Base-by-base conservation (phyloP, 495 filamentous ascomycete species). In the Eremomyces bilateralis region DNA sequence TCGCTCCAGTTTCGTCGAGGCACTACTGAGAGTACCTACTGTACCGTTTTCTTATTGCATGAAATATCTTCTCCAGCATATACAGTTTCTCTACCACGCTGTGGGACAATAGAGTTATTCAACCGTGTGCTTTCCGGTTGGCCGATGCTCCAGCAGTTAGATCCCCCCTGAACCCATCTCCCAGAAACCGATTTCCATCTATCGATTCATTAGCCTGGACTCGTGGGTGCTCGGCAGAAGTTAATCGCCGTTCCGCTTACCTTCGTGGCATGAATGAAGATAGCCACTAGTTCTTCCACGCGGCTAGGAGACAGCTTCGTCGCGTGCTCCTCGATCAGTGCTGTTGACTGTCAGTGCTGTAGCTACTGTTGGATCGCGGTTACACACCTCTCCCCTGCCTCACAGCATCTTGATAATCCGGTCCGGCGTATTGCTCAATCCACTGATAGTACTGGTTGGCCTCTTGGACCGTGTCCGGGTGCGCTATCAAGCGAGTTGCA, bases 111-210 rank as follows among this genome's bases (percentile, higher is more conserved):
- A n/a, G n/a, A n/a, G n/a, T n/a, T n/a, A n/a, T n/a, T n/a, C n/a
- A n/a, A n/a, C n/a, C n/a, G n/a, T n/a, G n/a, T n/a, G n/a, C n/a
- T n/a, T n/a, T n/a, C n/a, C n/a, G n/a, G n/a, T n/a, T n/a, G n/a
- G n/a, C n/a, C n/a, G n/a, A n/a, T n/a, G n/a, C n/a, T n/a, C n/a
- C n/a, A n/a, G n/a, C n/a, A n/a, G n/a, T n/a, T n/a, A n/a, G n/a
- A n/a, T n/a, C n/a, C n/a, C n/a, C 45, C 42, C 42, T 50, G 37
- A 41, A 42, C 79, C 73, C 71, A 90, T 88, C 34, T 82, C 71
- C 82, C 82, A 90, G 54, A 92, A 90, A 1, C 67, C 73, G 44
- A 72, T 74, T 54, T 91, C 82, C 66, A 92, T 72, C 69, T 90
- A 34, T 27, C 29, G 38, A 3, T 18, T 31, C 17, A 15, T 17